A percentile compares a stretch with the other conserved stretches of the same genome.
These are phyloP conservation scores for Candida tetrigidarum DNA, from an alignment of 1,139 yeast species.

Conservation along the genomic window DNA sequence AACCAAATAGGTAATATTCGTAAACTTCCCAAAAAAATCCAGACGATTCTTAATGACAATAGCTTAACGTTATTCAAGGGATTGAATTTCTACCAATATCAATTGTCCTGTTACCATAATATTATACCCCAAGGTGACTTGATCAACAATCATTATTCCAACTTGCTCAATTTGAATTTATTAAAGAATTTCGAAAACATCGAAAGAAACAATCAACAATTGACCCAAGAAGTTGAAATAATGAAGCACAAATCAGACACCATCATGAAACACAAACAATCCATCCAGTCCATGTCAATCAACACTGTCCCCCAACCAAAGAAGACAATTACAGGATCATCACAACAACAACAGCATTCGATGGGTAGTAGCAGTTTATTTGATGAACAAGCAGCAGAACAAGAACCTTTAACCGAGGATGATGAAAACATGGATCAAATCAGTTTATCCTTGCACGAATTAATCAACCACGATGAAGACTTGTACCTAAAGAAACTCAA, in stretches of 20 bases:
- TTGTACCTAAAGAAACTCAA: constrained; percentile 1
- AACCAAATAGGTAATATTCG: constrained; percentile 28
- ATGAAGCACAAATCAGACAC: constrained; percentile 36
- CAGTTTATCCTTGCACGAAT: constrained; percentile 7
- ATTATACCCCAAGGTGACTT: constrained; percentile 31
- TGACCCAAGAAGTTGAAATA: constrained; percentile 32
- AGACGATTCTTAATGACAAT: constrained; percentile 37
- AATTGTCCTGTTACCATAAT: constrained; percentile 47
- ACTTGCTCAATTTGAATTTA: constrained; percentile 40
- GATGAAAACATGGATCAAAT: constrained; percentile 5
- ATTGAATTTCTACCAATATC: constrained; percentile 42
- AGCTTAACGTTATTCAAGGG: constrained; percentile 40
- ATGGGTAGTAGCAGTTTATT: constrained; percentile 18
- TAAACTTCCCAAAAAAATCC: constrained; percentile 40
- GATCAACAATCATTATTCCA: constrained; percentile 43
- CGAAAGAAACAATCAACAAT: constrained; percentile 34
- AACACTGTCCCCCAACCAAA: not conserved
- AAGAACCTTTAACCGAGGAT: constrained; percentile 8
- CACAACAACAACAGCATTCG: constrained; percentile 15
- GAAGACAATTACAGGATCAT: not conserved
- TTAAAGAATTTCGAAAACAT: constrained; percentile 45
- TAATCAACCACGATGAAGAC: constrained; percentile 8
- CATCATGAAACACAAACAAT: constrained; percentile 38
- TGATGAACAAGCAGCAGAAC: constrained; percentile 16
- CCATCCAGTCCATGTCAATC: constrained; percentile 30